Percentiles rank a stretch among this genome's conserved stretches.
Evolutionary conservation across 129 eudicot species (phyloP).

Genomic region (Logfia minima): DNA sequence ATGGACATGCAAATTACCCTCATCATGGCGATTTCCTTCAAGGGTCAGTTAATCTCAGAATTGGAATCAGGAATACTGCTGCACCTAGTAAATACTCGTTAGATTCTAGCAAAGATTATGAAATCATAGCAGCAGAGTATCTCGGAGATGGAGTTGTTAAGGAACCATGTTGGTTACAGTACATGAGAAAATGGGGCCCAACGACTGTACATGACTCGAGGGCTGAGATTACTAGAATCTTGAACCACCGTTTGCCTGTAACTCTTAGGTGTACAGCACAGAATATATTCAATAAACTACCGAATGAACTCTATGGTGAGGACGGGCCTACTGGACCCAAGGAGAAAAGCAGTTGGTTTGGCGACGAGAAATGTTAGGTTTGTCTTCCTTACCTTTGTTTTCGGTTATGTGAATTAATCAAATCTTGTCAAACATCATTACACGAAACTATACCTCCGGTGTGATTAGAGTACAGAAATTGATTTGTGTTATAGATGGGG

Average conservation of each 20-base stretch:
- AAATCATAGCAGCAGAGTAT: constrained; percentile 84
- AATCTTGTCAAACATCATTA: constrained; percentile 8
- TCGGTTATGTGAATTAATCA: constrained; percentile 17
- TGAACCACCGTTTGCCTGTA: constrained; percentile 52
- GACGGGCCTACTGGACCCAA: constrained; percentile 98
- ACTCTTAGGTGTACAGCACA: constrained; percentile 45
- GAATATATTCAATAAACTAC: constrained; percentile 51
- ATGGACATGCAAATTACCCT: constrained; percentile 84
- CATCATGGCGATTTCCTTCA: constrained; percentile 72
- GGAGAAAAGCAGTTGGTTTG: constrained; percentile 91
- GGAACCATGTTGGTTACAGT: constrained; percentile 90
- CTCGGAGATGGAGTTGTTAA: constrained; percentile 62
- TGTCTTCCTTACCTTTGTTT: background rate
- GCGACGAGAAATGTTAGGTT: constrained; percentile 84
- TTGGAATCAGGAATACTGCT: constrained; percentile 78
- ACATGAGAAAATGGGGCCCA: constrained; percentile 96
- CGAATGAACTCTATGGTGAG: constrained; percentile 71
- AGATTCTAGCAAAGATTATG: constrained; percentile 69
- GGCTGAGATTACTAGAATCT: constrained; percentile 56
- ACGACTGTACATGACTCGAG: constrained; percentile 64
- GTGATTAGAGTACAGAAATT: constrained; percentile 23
- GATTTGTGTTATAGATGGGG: background rate
- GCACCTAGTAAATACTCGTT: constrained; percentile 49
- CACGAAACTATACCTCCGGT: constrained; percentile 8
- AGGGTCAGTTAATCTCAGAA: constrained; percentile 68